A percentile compares a stretch with the other conserved stretches of the same genome.
Conservation (phyloP, 768 basidiomycete genomes). For the Clitopilus passeckerianus region DNA sequence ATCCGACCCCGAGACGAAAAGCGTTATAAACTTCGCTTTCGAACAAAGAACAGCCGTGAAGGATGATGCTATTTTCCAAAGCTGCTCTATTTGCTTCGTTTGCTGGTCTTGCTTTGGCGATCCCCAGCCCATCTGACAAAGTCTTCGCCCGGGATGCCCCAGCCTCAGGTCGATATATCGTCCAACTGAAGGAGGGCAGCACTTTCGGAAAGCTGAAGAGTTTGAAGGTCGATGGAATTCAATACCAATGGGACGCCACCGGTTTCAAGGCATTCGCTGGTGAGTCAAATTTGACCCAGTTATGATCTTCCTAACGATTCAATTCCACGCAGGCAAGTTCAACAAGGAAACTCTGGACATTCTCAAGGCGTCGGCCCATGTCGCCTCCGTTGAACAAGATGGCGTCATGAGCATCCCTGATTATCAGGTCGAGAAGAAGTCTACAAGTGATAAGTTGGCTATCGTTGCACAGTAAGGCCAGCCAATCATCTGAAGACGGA, state of each 20-base stretch:
- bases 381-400: constrained; percentile 9
- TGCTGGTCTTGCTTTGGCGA: not conserved
- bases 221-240: not conserved
- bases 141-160: not conserved
- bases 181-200: constrained; percentile 11
- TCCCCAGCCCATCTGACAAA: not conserved
- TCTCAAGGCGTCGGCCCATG: constrained; percentile 5
- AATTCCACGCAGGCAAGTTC: constrained; percentile 7
- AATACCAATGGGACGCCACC: constrained; percentile 2
- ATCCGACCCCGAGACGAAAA: not conserved
- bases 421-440: not conserved
- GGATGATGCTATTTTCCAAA: not conserved
- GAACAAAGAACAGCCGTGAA: too few species aligned
- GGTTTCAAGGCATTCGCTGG: constrained; percentile 9
- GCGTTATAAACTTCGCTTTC: not conserved
- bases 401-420: not conserved
- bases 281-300: not conserved
- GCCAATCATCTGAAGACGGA: not conserved
- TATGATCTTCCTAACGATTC: not conserved
- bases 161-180: constrained; percentile 9
- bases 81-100: not conserved
- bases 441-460: not conserved
- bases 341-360: constrained; percentile 1
- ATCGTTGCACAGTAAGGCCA: not conserved
- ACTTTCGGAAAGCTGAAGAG: not conserved